Conservation (phyloP, 768 basidiomycete species). For the Mycena albidolilacea region DNA sequence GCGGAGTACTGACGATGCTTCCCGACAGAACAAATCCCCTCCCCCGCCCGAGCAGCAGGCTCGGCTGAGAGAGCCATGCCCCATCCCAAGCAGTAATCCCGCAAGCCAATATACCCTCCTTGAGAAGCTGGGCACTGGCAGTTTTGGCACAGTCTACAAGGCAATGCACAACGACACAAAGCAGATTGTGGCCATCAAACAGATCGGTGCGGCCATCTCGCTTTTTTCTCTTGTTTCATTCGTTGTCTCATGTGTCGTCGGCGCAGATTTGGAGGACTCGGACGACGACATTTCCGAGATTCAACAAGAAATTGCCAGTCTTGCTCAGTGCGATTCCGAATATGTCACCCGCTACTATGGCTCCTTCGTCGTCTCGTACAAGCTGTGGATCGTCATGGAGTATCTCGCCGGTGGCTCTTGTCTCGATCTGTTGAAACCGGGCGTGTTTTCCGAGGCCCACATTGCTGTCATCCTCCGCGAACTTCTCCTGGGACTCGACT, state of each 20-base stretch:
- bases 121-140: constrained; percentile 97
- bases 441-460: constrained; percentile 91
- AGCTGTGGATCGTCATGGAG: constrained; percentile 99
- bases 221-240: constrained; percentile 32
- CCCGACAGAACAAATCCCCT: constrained; percentile 66
- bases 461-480: constrained; percentile 97
- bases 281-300: constrained; percentile 99
- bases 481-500: constrained; percentile 92
- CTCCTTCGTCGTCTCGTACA: constrained; percentile 96
- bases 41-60: constrained; percentile 62
- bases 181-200: constrained; percentile 97
- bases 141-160: constrained; percentile 98
- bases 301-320: constrained; percentile 97
- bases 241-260: constrained; percentile 15
- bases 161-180: constrained; percentile 95
- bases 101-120: constrained; percentile 92
- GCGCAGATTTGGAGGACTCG: constrained; percentile 93
- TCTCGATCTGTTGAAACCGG: constrained; percentile 94
- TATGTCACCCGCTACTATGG: constrained; percentile 98
- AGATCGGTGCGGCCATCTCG: constrained; percentile 81
- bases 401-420: constrained; percentile 99
- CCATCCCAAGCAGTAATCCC: constrained; percentile 84
- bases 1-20: constrained; percentile 56
- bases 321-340: constrained; percentile 96
- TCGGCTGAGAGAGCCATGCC: constrained; percentile 70